Base-by-base conservation (phyloP, 2,329 filamentous ascomycete species). In the Endocalyx cinctus region DNA sequence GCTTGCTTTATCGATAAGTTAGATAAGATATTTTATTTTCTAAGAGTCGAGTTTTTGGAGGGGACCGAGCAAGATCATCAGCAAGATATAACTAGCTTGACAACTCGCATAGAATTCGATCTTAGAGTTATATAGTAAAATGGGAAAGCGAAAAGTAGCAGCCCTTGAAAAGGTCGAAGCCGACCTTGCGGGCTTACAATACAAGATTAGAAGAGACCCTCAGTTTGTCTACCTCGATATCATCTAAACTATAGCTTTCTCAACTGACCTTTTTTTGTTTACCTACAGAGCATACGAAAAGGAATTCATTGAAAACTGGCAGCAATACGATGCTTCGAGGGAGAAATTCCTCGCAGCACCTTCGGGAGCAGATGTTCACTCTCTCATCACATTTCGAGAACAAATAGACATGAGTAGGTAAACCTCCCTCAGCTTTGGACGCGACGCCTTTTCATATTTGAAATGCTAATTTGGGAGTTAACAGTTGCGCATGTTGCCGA, bases 161-260 rank as follows among this genome's bases (percentile, higher is more conserved):
- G 89, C 89, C 41, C 79, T 96, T 62, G 89, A 96, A 66, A 96
- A 96, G 74, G 80, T 95, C 49, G 89, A 96, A 57, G 89, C 88
- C 20, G 87, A 94, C 63, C 70, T 94, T 74, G 81, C 87, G 44
- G 92, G 84, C 63, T 69, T 96, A 32, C 88, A 94, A 58, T 87
- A 94, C 69, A 95, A 94, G 67, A 88, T 95, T 55, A 78, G 84
- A 45, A 77, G 82, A 59, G 89, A 96, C 64, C 87, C 89, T 28
- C 77, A 11, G 10, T 17, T 29, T 13, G n/a, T n/a, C n/a, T n/a
- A n/a, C n/a, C n/a, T n/a, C n/a, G 27, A n/a, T 11, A 13, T 29
- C 19, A 13, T 13, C 10, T 17, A 10, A 1, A 7, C 16, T 33
- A 12, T 25, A 11, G 10, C 12, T 12, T 26, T 13, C 27, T 37